phyloP scores from a whole-genome alignment of 2,329 filamentous ascomycete genomes.

The Colletotrichum sojae region DNA sequence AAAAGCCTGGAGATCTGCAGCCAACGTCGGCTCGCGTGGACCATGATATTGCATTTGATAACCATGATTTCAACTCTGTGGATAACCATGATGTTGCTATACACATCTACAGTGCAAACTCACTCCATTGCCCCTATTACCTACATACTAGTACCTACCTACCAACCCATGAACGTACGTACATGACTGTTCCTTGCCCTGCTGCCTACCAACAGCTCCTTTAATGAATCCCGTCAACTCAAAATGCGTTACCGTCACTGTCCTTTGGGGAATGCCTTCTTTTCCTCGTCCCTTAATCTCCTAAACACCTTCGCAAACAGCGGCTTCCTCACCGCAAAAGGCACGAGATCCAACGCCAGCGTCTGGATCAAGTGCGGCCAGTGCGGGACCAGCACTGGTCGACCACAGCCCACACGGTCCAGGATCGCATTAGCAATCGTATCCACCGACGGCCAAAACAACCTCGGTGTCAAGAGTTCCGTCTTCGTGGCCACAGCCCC shows the following conservation, averaged over 20 bases:
- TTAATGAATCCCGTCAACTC: too few relatives aligned
- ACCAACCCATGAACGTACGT: too few relatives aligned
- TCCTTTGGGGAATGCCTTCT: constrained; percentile 17
- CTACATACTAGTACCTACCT: too few relatives aligned
- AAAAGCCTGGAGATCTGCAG: not conserved
- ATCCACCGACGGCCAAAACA: constrained; percentile 29
- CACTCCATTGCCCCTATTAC: not conserved
- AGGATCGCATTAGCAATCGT: constrained; percentile 34
- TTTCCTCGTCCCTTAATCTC: constrained; percentile 23
- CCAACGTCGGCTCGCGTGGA: not conserved
- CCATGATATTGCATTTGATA: constrained; percentile 14
- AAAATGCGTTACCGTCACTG: constrained; percentile 8
- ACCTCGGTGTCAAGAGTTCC: constrained; percentile 19
- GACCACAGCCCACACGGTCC: constrained; percentile 35
- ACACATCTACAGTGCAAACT: not conserved
- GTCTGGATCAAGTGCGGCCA: constrained; percentile 30
- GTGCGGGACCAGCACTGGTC: constrained; percentile 27
- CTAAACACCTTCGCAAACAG: constrained; percentile 7
- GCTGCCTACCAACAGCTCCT: too few relatives aligned
- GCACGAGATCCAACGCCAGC: constrained; percentile 20
- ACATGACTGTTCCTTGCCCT: too few relatives aligned
- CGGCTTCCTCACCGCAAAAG: constrained; percentile 17
- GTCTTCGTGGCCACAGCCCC: constrained; percentile 31
- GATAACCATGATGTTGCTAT: constrained; percentile 12
- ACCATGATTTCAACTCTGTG: constrained; percentile 38